phyloP scores from a whole-genome alignment of 2,329 filamentous ascomycete genomes.

The Fonsecaea pugnacius region DNA sequence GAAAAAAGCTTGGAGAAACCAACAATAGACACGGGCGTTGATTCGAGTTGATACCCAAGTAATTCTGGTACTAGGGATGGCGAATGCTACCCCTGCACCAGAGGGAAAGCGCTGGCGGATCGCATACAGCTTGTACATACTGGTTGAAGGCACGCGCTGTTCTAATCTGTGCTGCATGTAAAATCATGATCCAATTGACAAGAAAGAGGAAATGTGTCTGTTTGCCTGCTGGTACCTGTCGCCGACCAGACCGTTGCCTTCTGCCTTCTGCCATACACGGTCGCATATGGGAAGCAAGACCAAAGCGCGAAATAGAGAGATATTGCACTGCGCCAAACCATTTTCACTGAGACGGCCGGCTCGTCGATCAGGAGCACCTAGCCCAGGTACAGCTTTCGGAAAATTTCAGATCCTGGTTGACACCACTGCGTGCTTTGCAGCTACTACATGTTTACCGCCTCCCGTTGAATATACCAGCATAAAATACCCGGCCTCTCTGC shows the following conservation, averaged over 20 bases:
- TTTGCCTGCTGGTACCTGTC: neutral
- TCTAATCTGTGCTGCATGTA: constrained; percentile 21
- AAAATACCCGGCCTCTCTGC: constrained; percentile 1
- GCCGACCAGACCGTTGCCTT: neutral
- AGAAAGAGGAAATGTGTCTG: neutral
- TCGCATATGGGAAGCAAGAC: neutral
- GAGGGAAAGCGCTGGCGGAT: constrained; percentile 20
- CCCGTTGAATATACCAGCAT: neutral
- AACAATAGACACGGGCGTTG: constrained; percentile 29
- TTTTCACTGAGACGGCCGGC: neutral
- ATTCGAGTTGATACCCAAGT: constrained; percentile 28
- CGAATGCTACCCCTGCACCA: constrained; percentile 8
- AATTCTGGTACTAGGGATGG: constrained; percentile 21
- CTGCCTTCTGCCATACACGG: neutral
- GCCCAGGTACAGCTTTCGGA: neutral
- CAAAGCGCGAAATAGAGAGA: neutral
- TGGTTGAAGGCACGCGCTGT: constrained; percentile 17
- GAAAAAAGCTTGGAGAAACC: constrained; percentile 14
- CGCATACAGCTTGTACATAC: constrained; percentile 33
- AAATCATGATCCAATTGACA: constrained; percentile 29
- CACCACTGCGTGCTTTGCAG: neutral
- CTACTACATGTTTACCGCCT: neutral
- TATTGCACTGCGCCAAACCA: neutral
- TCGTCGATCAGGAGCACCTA: neutral
- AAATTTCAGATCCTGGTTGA: neutral